These are phyloP conservation scores for Vachellia pachyceras DNA, from an alignment of 306 rosid genomes.

Conservation along the genomic window DNA sequence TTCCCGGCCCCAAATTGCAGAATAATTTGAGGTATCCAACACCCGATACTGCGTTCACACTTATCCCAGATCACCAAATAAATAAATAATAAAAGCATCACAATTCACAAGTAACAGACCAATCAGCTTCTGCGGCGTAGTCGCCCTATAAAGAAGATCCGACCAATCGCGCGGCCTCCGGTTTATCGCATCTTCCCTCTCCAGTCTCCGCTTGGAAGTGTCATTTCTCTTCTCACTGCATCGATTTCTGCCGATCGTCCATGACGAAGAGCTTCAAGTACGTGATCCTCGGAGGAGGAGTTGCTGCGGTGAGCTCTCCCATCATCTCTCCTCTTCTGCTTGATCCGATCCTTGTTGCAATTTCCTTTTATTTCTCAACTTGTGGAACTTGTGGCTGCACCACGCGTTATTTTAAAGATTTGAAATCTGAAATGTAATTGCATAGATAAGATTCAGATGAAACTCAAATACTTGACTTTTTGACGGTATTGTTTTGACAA, in stretches of 20 bases:
- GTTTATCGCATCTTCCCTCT: neutral
- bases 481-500: neutral
- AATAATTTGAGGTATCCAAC: neutral
- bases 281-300: conserved; percentile 92
- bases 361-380: neutral
- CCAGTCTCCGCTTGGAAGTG: neutral
- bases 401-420: neutral
- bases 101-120: too few relatives aligned
- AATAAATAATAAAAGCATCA: too few relatives aligned
- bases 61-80: conserved; percentile 8
- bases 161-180: neutral
- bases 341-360: neutral
- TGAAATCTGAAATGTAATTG: neutral
- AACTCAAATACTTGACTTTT: neutral
- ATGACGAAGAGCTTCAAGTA: conserved; percentile 90
- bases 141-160: conserved; percentile 38
- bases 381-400: neutral
- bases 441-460: neutral
- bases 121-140: neutral
- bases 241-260: conserved; percentile 18
- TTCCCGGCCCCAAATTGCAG: neutral
- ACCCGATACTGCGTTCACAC: neutral
- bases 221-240: neutral
- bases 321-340: conserved; percentile 12
- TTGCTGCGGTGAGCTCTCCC: conserved; percentile 76